A percentile compares a stretch with the other conserved stretches of the same genome.
phyloP scores from a whole-genome alignment of 805 yeast genomes.

The Wickerhamiella domercqiae region DNA sequence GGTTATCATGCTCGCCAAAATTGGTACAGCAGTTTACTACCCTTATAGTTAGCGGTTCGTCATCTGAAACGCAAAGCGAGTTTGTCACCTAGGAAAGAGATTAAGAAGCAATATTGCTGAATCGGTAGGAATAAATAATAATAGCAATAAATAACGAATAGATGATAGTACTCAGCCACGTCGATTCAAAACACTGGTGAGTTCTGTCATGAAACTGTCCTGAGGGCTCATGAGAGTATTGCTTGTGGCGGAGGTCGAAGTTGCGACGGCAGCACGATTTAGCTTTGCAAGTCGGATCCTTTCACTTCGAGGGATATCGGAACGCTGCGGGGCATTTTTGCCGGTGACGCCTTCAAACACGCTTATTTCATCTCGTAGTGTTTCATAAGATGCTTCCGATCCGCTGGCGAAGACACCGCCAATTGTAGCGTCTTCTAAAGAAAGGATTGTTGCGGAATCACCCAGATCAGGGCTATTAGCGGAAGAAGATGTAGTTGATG shows the following conservation, averaged over 20 bases:
- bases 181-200: conserved; percentile 8
- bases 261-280: not conserved
- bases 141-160: too few relatives aligned
- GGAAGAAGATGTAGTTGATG: not conserved
- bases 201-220: conserved; percentile 6
- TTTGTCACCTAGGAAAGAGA: not conserved
- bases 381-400: conserved; percentile 1
- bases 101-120: not conserved
- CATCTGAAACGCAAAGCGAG: too few relatives aligned
- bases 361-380: conserved; percentile 1
- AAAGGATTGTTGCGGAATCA: too few relatives aligned
- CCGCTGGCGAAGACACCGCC: too few relatives aligned
- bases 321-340: not conserved
- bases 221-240: conserved; percentile 1
- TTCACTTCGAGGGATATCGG: conserved; percentile 11
- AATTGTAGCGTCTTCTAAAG: too few relatives aligned
- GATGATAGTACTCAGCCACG: too few relatives aligned
- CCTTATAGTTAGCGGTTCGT: too few relatives aligned
- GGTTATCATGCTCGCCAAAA: too few relatives aligned
- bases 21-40: too few relatives aligned
- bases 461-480: not conserved
- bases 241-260: too few relatives aligned
- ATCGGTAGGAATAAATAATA: too few relatives aligned
- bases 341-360: conserved; percentile 10
- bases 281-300: conserved; percentile 7